phyloP scores from a whole-genome alignment of 768 basidiomycete species.

The Russula brevipes region DNA sequence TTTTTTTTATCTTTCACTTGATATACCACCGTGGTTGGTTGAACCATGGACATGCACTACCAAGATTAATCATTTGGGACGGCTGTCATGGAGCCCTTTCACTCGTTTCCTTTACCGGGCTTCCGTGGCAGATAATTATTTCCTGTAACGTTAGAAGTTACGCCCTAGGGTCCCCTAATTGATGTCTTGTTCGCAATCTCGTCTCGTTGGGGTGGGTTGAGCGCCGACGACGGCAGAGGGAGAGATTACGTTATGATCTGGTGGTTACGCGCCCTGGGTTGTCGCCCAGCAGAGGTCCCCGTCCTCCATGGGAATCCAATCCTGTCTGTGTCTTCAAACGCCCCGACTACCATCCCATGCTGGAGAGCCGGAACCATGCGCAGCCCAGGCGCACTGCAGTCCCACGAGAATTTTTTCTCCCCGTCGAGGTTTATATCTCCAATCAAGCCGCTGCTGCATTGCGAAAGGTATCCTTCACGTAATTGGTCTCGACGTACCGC shows the following conservation, averaged over 20 bases:
- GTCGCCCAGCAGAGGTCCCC: not conserved
- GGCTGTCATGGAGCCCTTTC: slow-evolving; percentile 14
- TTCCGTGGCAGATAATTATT: slow-evolving; percentile 11
- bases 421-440: slow-evolving; percentile 25
- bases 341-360: slow-evolving; percentile 19
- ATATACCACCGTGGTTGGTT: slow-evolving; percentile 24
- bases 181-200: not conserved
- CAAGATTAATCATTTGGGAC: slow-evolving; percentile 15
- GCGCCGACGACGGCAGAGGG: not conserved
- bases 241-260: slow-evolving; percentile 10
- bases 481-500: not conserved
- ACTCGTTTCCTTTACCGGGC: slow-evolving; percentile 18
- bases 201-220: not conserved
- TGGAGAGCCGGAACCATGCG: slow-evolving; percentile 16
- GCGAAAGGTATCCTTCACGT: slow-evolving; percentile 16
- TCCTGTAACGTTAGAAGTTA: slow-evolving; percentile 16
- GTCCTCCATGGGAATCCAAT: slow-evolving; percentile 1
- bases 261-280: not conserved
- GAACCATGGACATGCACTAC: slow-evolving; percentile 4
- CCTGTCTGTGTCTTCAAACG: slow-evolving; percentile 15
- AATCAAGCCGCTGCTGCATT: slow-evolving; percentile 24
- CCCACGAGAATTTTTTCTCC: slow-evolving; percentile 22
- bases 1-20: slow-evolving; percentile 15
- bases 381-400: slow-evolving; percentile 2
- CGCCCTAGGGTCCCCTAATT: slow-evolving; percentile 7